Conservation (phyloP, 495 filamentous ascomycete species). For the Neurospora sublineolata region DNA sequence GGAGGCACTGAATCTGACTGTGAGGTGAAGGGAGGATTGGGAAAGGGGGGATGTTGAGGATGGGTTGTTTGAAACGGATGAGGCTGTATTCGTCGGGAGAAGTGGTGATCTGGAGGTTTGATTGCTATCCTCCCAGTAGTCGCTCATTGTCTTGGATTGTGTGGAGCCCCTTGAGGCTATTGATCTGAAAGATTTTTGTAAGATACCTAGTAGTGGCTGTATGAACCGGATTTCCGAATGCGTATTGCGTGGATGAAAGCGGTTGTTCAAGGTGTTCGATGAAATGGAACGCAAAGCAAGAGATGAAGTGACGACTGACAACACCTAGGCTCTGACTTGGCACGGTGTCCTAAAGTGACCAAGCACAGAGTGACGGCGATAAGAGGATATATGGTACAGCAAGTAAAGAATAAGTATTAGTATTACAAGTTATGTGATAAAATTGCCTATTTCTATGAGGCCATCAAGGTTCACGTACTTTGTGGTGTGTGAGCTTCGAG, state of each 20-base stretch:
- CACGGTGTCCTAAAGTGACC: neutral
- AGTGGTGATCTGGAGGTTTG: neutral
- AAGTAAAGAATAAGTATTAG: neutral
- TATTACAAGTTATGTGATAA: neutral
- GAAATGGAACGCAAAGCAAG: neutral
- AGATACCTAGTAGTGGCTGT: neutral
- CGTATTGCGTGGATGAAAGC: neutral
- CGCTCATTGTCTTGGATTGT: neutral
- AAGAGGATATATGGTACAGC: too few species aligned
- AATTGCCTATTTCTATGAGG: neutral
- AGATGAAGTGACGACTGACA: neutral
- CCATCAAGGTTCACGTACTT: neutral
- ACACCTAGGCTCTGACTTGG: neutral
- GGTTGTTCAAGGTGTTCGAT: neutral
- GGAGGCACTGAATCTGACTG: slow-evolving; percentile 77
- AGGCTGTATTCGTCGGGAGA: slow-evolving; percentile 3
- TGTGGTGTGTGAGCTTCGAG: neutral
- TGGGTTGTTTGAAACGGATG: slow-evolving; percentile 3
- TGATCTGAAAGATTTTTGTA: neutral
- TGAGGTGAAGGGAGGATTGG: slow-evolving; percentile 50
- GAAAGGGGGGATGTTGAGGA: slow-evolving; percentile 36
- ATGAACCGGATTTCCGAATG: neutral
- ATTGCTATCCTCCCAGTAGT: neutral
- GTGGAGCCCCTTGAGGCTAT: neutral
- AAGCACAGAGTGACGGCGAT: neutral